phyloP scores from a whole-genome alignment of 2,329 filamentous ascomycete species.

The Colletotrichum paranaense region DNA sequence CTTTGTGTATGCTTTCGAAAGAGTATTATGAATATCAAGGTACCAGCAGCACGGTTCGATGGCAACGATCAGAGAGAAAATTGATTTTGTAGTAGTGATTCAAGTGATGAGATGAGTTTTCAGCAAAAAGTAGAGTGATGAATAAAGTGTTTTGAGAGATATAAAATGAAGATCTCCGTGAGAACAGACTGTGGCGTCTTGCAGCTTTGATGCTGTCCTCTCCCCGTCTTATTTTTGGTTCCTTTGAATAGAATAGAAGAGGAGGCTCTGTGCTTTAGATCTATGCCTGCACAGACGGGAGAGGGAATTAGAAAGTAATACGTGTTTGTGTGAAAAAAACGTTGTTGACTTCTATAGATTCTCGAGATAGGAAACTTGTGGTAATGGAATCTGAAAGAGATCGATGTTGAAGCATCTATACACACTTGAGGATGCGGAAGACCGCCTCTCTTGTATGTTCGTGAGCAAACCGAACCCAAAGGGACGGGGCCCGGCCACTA shows the following conservation, averaged over 20 bases:
- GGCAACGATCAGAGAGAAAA: background rate
- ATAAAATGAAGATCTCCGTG: constrained; percentile 16
- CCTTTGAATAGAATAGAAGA: background rate
- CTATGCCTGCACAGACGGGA: constrained; percentile 30
- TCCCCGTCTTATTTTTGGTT: background rate
- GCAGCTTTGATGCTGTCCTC: constrained; percentile 18
- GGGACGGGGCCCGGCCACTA: background rate
- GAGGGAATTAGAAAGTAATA: background rate
- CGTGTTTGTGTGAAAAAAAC: background rate
- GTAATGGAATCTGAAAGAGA: background rate
- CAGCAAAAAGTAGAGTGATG: background rate
- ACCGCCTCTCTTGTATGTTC: constrained; percentile 8
- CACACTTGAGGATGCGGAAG: background rate
- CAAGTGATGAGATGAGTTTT: background rate
- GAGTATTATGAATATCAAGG: background rate
- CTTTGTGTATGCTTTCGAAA: background rate
- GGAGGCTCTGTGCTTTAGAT: constrained; percentile 3
- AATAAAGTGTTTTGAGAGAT: constrained; percentile 1
- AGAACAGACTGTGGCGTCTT: constrained; percentile 29
- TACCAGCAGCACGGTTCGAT: background rate
- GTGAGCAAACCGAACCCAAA: background rate
- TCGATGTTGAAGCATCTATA: background rate
- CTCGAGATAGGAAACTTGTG: constrained; percentile 5
- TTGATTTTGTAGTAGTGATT: background rate
- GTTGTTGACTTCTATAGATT: constrained; percentile 4